Evolutionary conservation across 441 rosid species (phyloP).

Genomic region (Aleurites moluccanus): DNA sequence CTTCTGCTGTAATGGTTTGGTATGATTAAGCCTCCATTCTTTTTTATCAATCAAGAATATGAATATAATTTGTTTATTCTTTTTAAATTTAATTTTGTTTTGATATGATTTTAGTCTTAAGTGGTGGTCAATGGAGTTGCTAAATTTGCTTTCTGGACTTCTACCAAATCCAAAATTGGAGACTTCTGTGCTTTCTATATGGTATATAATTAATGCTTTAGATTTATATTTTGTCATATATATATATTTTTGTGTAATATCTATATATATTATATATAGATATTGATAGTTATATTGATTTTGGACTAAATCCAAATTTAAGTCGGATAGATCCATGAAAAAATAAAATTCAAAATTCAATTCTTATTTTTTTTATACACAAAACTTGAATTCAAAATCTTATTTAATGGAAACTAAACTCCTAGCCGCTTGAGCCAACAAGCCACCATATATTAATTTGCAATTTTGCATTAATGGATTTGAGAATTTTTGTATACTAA

Average conservation of each 20-base stretch:
- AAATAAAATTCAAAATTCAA: no score
- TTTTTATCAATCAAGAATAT: neutral
- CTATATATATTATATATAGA: no score
- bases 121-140: constrained; percentile 67
- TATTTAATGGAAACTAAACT: no score
- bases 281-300: no score
- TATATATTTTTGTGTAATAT: no score
- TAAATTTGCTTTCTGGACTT: constrained; percentile 47
- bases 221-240: neutral
- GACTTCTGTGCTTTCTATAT: constrained; percentile 64
- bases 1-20: constrained; percentile 66
- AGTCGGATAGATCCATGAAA: no score
- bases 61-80: neutral
- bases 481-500: neutral
- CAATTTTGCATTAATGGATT: neutral
- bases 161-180: constrained; percentile 52
- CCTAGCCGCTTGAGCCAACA: no score
- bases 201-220: constrained; percentile 27
- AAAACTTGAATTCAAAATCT: no score
- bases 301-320: no score
- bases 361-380: no score
- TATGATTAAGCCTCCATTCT: constrained; percentile 13
- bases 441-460: no score
- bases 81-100: neutral
- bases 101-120: constrained; percentile 39